These are phyloP conservation scores for Cladophialophora carrionii DNA, from an alignment of 2,329 filamentous ascomycete genomes.

Conservation along the genomic window DNA sequence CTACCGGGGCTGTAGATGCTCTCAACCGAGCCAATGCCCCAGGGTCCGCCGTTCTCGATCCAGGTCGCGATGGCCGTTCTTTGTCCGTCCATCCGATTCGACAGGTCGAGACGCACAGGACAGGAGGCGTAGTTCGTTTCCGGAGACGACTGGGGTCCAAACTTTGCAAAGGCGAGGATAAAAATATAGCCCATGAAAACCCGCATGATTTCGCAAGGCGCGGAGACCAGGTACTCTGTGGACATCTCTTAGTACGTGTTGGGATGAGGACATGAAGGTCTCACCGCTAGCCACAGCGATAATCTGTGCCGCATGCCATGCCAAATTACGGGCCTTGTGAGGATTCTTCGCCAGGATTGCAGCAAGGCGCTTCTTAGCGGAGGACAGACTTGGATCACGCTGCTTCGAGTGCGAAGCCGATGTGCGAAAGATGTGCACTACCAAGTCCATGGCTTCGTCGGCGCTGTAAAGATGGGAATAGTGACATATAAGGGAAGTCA, in stretches of 20 bases:
- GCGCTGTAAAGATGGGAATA: conserved; percentile 35
- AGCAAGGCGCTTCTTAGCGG: conserved; percentile 25
- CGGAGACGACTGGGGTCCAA: conserved; percentile 22
- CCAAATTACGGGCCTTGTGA: conserved; percentile 29
- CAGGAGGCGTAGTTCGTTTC: conserved; percentile 13
- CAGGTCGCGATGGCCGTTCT: conserved; percentile 24
- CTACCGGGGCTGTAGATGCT: conserved; percentile 29
- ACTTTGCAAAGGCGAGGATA: conserved; percentile 30
- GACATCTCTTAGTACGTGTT: background rate
- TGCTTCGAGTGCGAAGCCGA: conserved; percentile 25
- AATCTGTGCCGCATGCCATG: conserved; percentile 43
- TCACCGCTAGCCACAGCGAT: conserved; percentile 50
- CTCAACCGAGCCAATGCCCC: conserved; percentile 25
- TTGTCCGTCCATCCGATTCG: conserved; percentile 25
- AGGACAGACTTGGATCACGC: conserved; percentile 19
- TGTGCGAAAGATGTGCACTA: conserved; percentile 31
- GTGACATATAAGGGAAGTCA: conserved; percentile 30
- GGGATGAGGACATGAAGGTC: background rate
- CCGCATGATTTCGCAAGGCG: conserved; percentile 34
- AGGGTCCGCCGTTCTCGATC: conserved; percentile 32
- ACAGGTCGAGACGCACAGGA: conserved; percentile 28
- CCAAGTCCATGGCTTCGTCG: conserved; percentile 31
- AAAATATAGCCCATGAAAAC: conserved; percentile 36
- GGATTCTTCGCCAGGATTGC: conserved; percentile 28
- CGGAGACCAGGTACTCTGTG: conserved; percentile 47